Evolutionary conservation across 345 rosid species (phyloP).

Genomic region (Turritis glabra): DNA sequence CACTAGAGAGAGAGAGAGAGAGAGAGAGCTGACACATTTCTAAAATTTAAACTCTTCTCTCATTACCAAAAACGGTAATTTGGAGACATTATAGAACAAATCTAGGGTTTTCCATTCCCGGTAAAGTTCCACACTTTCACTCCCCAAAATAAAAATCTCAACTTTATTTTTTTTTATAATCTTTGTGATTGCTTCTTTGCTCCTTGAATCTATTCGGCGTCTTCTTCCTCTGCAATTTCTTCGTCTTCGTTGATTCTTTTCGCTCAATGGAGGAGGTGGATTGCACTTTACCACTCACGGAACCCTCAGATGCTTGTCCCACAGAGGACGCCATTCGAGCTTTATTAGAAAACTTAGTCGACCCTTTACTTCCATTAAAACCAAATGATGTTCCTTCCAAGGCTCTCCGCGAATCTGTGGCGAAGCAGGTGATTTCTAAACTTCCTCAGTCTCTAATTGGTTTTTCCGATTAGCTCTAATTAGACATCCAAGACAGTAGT

Average conservation of each 20-base stretch:
- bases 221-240: not conserved
- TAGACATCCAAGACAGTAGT: no score
- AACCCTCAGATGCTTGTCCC: conserved; percentile 47
- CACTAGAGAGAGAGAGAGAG: not conserved
- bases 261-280: conserved; percentile 11
- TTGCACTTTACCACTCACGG: conserved; percentile 24
- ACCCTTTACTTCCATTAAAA: conserved; percentile 61
- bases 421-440: conserved; percentile 62
- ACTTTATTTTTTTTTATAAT: no score
- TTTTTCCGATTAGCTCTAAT: not conserved
- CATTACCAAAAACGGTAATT: conserved; percentile 19
- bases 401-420: conserved; percentile 49
- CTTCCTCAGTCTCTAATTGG: not conserved
- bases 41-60: not conserved
- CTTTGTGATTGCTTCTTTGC: not conserved
- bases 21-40: conserved; percentile 5
- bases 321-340: conserved; percentile 66
- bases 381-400: conserved; percentile 44
- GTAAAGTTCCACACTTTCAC: conserved; percentile 24
- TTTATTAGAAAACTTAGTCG: conserved; percentile 63
- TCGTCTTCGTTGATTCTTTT: not conserved
- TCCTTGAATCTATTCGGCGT: not conserved
- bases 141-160: not conserved
- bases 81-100: not conserved
- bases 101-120: conserved; percentile 29